Conservation (phyloP, 805 yeast species). For the Jamesozyma gamospora region DNA sequence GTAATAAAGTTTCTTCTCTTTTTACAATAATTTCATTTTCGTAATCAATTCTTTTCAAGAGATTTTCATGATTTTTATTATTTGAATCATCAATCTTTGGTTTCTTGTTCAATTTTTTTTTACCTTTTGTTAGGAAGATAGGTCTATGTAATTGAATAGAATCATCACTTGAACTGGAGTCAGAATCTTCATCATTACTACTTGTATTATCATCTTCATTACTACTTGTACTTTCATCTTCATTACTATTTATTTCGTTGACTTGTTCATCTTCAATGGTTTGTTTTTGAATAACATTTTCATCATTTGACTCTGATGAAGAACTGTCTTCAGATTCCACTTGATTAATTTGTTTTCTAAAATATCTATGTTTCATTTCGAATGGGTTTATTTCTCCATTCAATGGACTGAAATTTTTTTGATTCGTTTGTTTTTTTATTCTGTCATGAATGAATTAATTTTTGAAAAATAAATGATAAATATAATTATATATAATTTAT, state of each 20-base stretch:
- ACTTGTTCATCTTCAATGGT: background rate
- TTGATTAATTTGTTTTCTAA: constrained; percentile 7
- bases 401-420: no score
- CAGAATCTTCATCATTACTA: constrained; percentile 6
- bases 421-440: background rate
- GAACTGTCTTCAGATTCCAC: background rate
- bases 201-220: constrained; percentile 2
- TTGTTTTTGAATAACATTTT: background rate
- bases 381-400: no score
- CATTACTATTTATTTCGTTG: constrained; percentile 3
- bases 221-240: constrained; percentile 7
- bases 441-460: no score
- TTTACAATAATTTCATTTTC: constrained; percentile 7
- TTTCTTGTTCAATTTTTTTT: background rate
- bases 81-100: background rate
- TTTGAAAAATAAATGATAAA: no score
- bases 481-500: no score
- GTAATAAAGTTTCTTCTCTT: constrained; percentile 5
- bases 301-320: background rate
- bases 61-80: background rate
- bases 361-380: constrained; percentile 20
- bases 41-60: constrained; percentile 10
- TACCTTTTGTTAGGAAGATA: constrained; percentile 12
- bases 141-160: constrained; percentile 21
- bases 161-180: constrained; percentile 10